phyloP scores from a whole-genome alignment of 306 rosid genomes.

The Trifolium fragiferum region DNA sequence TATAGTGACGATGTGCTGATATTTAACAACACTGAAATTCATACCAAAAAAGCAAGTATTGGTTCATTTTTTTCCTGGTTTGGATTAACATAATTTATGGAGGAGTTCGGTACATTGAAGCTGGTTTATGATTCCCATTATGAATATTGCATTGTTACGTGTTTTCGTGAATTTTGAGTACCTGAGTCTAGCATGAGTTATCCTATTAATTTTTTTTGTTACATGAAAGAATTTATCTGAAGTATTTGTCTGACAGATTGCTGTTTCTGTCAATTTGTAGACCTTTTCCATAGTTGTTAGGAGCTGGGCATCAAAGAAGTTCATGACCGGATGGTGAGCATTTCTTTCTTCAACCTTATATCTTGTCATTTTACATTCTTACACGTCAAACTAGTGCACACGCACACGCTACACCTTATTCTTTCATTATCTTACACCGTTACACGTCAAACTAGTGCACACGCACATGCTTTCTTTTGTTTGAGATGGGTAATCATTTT shows the following conservation, averaged over 20 bases:
- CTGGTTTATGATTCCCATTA: conserved; percentile 8
- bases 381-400: conserved; percentile 18
- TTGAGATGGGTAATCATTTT: not conserved
- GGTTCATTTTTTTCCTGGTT: not conserved
- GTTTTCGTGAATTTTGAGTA: conserved; percentile 23
- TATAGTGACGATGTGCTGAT: not conserved
- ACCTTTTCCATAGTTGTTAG: conserved; percentile 83
- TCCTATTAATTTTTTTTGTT: conserved; percentile 16
- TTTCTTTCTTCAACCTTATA: conserved; percentile 35
- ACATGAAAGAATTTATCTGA: conserved; percentile 17
- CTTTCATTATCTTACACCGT: conserved; percentile 13
- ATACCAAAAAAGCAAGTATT: not conserved
- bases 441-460: too few relatives aligned
- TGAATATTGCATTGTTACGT: not conserved
- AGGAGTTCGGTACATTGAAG: not conserved
- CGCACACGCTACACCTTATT: conserved; percentile 20
- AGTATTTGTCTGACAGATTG: conserved; percentile 38
- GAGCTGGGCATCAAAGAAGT: conserved; percentile 98
- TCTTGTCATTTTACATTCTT: conserved; percentile 27
- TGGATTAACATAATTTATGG: not conserved
- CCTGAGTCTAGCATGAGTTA: not conserved
- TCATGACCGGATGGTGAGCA: conserved; percentile 93
- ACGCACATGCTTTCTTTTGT: not conserved
- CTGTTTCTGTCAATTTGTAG: conserved; percentile 56
- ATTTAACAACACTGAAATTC: not conserved